Conservation (phyloP, 2,329 filamentous ascomycete genomes). For the Alternaria gansuensis region DNA sequence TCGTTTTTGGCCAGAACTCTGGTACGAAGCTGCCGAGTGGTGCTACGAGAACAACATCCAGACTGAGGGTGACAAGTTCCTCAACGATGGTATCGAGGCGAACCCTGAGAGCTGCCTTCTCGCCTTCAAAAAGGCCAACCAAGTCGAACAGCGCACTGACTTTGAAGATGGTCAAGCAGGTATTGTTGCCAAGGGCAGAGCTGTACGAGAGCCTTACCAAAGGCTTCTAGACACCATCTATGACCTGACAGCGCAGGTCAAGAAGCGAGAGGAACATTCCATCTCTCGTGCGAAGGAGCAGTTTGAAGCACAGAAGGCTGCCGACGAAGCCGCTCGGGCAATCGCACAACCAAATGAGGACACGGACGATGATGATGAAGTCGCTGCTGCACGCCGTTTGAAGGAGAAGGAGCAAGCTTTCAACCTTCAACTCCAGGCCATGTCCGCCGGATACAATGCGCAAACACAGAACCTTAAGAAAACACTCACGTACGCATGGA, state of each 20-base stretch:
- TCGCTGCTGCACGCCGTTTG: constrained; percentile 44
- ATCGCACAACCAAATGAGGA: constrained; percentile 52
- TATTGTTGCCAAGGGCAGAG: constrained; percentile 70
- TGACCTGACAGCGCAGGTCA: constrained; percentile 76
- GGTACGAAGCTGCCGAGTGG: constrained; percentile 94
- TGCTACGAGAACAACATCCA: constrained; percentile 80
- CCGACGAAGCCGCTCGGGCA: constrained; percentile 52
- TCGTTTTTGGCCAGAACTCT: constrained; percentile 93
- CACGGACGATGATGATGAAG: constrained; percentile 66
- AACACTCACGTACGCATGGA: constrained; percentile 93
- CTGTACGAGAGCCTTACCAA: constrained; percentile 84
- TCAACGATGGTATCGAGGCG: constrained; percentile 82
- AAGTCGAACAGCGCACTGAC: constrained; percentile 80
- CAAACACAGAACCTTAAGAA: constrained; percentile 81
- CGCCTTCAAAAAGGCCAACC: constrained; percentile 87
- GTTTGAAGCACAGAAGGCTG: constrained; percentile 59
- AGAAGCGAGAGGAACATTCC: constrained; percentile 70
- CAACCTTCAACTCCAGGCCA: constrained; percentile 64
- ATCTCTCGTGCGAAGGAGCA: constrained; percentile 64
- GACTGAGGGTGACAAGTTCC: constrained; percentile 77
- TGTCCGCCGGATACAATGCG: constrained; percentile 71
- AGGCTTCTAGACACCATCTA: constrained; percentile 88
- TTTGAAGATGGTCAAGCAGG: constrained; percentile 79
- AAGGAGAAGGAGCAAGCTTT: constrained; percentile 63
- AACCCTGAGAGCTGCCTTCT: constrained; percentile 95